Conservation (phyloP, 176 grass and related monocot species). For the Puya raimondii region DNA sequence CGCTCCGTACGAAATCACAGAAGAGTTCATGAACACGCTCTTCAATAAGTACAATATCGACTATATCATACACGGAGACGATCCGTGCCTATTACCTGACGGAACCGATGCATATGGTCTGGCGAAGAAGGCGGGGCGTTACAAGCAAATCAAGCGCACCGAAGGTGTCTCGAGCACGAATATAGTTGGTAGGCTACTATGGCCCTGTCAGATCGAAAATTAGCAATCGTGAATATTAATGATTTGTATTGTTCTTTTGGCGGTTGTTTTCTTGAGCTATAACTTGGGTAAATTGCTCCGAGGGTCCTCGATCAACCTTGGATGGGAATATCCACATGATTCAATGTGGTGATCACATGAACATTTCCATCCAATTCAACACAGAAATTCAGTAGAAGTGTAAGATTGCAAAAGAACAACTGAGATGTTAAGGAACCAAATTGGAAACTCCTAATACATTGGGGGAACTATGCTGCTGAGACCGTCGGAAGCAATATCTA, state of each 20-base stretch:
- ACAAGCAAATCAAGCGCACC: slow-evolving; percentile 92
- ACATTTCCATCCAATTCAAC: too few species aligned
- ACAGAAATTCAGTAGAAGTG: too few species aligned
- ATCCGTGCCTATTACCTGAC: slow-evolving; percentile 83
- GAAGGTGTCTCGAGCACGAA: slow-evolving; percentile 90
- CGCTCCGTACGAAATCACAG: slow-evolving; percentile 78
- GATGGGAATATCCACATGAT: too few species aligned
- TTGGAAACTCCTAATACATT: too few species aligned
- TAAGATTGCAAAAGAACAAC: too few species aligned
- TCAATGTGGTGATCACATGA: too few species aligned
- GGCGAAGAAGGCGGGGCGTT: slow-evolving; percentile 78
- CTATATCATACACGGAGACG: slow-evolving; percentile 89
- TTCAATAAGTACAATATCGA: slow-evolving; percentile 85
- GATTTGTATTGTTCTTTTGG: not conserved
- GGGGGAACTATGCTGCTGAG: too few species aligned
- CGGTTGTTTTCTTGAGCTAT: not conserved
- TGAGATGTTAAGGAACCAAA: too few species aligned
- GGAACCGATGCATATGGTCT: slow-evolving; percentile 75
- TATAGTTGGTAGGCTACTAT: slow-evolving; percentile 61
- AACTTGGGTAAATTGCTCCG: not conserved
- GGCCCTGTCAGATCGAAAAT: not conserved
- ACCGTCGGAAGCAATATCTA: too few species aligned
- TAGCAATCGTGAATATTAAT: not conserved
- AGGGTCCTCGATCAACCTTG: too few species aligned
- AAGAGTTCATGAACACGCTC: slow-evolving; percentile 85